Conservation (phyloP, 2,329 filamentous ascomycete genomes). For the Diaporthe amygdali region DNA sequence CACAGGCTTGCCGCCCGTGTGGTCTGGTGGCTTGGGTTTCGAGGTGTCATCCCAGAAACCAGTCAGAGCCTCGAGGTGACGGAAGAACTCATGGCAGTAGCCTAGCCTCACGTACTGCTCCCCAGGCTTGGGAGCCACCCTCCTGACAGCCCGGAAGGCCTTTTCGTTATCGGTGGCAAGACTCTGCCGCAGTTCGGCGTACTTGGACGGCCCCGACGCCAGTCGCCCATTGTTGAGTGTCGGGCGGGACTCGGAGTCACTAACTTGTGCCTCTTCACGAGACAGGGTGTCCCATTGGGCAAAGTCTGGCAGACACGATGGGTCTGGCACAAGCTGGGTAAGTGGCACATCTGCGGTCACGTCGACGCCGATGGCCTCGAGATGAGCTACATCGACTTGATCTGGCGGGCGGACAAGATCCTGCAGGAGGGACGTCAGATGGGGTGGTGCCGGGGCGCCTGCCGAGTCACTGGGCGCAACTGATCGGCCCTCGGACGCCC, state of each 20-base stretch:
- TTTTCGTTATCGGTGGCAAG: conserved; percentile 60
- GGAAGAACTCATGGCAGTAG: conserved; percentile 71
- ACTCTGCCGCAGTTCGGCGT: conserved; percentile 63
- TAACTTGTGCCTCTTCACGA: conserved; percentile 53
- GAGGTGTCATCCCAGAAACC: conserved; percentile 68
- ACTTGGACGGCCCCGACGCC: conserved; percentile 63
- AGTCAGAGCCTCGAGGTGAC: conserved; percentile 64
- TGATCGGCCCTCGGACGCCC: conserved; percentile 24
- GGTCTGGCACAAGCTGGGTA: conserved; percentile 58
- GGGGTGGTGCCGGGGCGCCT: conserved; percentile 33
- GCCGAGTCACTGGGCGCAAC: conserved; percentile 3
- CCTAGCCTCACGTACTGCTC: conserved; percentile 61
- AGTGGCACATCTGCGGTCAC: conserved; percentile 55
- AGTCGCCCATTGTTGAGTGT: conserved; percentile 57
- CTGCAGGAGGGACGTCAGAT: conserved; percentile 58
- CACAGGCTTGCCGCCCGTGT: conserved; percentile 15
- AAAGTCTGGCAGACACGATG: conserved; percentile 58
- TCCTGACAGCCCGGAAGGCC: conserved; percentile 66
- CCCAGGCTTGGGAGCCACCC: conserved; percentile 60
- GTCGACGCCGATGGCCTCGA: conserved; percentile 63
- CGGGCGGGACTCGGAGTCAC: conserved; percentile 52
- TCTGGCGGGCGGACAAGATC: conserved; percentile 58
- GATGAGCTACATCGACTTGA: conserved; percentile 49
- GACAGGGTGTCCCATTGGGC: conserved; percentile 55
- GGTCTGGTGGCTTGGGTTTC: conserved; percentile 30